Evolutionary conservation across 805 yeast genomes (phyloP).

Genomic region (Ogataea paraovalis): DNA sequence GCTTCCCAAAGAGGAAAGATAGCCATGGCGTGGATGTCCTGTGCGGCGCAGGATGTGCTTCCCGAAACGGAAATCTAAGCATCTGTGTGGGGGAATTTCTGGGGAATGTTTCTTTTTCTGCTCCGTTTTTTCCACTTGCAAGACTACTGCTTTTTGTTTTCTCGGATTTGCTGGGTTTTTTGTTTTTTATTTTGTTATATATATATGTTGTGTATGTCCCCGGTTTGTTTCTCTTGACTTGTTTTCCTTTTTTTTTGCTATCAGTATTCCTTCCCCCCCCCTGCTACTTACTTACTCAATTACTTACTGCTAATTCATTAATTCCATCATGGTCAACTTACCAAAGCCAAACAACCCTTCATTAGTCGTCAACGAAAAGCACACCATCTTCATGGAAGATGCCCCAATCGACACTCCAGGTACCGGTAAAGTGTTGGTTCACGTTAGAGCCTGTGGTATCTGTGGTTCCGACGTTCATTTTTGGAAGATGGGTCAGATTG

Average conservation of each 20-base stretch:
- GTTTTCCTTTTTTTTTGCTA: not conserved
- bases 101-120: too few species aligned
- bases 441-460: constrained; percentile 63
- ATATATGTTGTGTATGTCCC: not conserved
- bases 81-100: not conserved
- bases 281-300: not conserved
- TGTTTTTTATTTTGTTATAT: not conserved
- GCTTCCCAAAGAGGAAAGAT: not conserved
- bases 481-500: constrained; percentile 62
- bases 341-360: constrained; percentile 16
- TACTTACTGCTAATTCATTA: too few species aligned
- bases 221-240: too few species aligned
- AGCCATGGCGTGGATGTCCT: not conserved
- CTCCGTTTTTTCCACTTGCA: not conserved
- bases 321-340: constrained; percentile 1
- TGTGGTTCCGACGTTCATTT: constrained; percentile 76
- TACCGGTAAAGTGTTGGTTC: constrained; percentile 46
- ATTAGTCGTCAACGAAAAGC: constrained; percentile 20
- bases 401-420: constrained; percentile 26
- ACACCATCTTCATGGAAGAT: constrained; percentile 16
- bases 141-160: not conserved
- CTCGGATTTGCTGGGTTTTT: not conserved
- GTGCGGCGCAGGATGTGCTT: not conserved
- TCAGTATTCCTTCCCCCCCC: not conserved
- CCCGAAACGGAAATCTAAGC: constrained; percentile 2